Percentiles rank a stretch among this genome's conserved stretches.
These are phyloP conservation scores for Amanita rimosa DNA, from an alignment of 768 basidiomycete genomes.

Conservation along the genomic window DNA sequence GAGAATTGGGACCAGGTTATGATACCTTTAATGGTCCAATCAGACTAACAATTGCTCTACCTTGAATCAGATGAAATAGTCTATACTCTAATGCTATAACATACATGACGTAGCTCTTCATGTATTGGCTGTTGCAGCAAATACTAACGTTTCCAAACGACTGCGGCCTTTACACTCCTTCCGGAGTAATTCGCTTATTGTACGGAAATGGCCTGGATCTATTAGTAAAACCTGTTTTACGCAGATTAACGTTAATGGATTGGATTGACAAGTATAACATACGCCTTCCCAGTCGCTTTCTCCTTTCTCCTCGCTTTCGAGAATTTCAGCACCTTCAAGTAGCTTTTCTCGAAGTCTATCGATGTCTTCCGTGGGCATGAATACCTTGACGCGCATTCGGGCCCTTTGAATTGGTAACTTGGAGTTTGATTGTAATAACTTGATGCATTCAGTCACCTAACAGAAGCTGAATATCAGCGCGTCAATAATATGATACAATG, in stretches of 20 bases:
- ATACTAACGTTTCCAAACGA: conserved; percentile 72
- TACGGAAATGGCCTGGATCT: conserved; percentile 85
- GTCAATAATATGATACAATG: neutral
- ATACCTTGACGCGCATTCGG: conserved; percentile 82
- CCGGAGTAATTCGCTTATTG: conserved; percentile 82
- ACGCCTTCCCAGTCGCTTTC: conserved; percentile 82
- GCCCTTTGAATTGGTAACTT: conserved; percentile 91
- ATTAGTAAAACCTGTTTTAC: conserved; percentile 70
- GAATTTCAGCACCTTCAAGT: conserved; percentile 60
- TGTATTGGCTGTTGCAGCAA: conserved; percentile 45
- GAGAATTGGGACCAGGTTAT: conserved; percentile 75
- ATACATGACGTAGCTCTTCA: conserved; percentile 2
- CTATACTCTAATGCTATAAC: neutral
- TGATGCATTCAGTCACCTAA: conserved; percentile 88
- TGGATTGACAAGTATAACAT: conserved; percentile 19
- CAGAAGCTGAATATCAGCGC: neutral
- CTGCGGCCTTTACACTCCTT: conserved; percentile 87
- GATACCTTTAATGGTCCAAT: conserved; percentile 35
- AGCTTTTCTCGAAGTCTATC: conserved; percentile 64
- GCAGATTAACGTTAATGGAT: neutral
- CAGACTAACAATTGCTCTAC: neutral
- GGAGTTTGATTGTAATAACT: conserved; percentile 66
- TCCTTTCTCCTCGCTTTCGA: conserved; percentile 73
- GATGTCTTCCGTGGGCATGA: conserved; percentile 56
- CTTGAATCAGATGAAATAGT: neutral